Percentiles rank a stretch among this genome's conserved stretches.
These are phyloP conservation scores for Fistulifera pelliculosa DNA, from an alignment of 108 stramenopile species.

Conservation along the genomic window DNA sequence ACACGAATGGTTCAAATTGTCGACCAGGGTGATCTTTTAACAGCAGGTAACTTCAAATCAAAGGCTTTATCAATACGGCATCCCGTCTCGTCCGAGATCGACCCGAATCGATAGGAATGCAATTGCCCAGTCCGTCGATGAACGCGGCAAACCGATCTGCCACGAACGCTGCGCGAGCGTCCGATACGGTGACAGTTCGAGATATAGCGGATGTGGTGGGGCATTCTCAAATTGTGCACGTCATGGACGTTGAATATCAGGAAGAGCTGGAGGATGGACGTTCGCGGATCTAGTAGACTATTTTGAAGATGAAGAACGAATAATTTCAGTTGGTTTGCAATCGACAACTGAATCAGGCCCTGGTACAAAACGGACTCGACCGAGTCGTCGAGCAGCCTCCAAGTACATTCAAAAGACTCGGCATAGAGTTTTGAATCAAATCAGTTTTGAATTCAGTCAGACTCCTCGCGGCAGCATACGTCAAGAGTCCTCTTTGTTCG, in stretches of 20 bases:
- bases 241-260: constrained; percentile 46
- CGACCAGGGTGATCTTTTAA: constrained; percentile 18
- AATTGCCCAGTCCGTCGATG: constrained; percentile 10
- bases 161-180: too few species aligned
- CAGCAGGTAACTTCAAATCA: constrained; percentile 3
- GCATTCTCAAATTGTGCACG: constrained; percentile 24
- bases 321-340: background rate
- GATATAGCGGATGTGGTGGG: constrained; percentile 40
- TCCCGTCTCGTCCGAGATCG: constrained; percentile 40
- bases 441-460: constrained; percentile 54
- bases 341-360: constrained; percentile 2
- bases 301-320: constrained; percentile 44
- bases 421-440: constrained; percentile 47
- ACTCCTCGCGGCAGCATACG: constrained; percentile 29
- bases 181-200: constrained; percentile 22
- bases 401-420: constrained; percentile 4
- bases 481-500: constrained; percentile 62
- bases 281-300: constrained; percentile 44
- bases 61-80: constrained; percentile 12
- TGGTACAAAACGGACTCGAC: constrained; percentile 2
- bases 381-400: constrained; percentile 3
- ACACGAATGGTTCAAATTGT: constrained; percentile 17
- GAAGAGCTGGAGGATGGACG: constrained; percentile 46
- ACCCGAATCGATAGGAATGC: constrained; percentile 52
- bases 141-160: too few species aligned